phyloP scores from a whole-genome alignment of 441 rosid species.

The Metrosideros polymorpha region DNA sequence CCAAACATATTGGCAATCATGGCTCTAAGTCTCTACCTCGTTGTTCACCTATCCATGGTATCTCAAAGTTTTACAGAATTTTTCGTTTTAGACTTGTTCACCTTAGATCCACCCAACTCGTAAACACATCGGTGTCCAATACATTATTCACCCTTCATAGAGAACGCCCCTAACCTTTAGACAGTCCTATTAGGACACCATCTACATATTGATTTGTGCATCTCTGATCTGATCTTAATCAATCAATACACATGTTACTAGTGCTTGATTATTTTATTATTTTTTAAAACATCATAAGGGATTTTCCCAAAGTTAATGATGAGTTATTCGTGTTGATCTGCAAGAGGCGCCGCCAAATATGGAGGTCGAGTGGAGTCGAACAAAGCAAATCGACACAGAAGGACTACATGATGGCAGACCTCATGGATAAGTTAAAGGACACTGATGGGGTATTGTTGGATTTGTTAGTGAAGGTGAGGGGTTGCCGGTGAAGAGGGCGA shows the following conservation, averaged over 20 bases:
- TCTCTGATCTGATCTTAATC: neutral
- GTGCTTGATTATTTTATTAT: neutral
- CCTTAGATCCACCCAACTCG: neutral
- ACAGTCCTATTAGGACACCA: neutral
- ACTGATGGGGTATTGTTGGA: neutral
- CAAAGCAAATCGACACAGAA: neutral
- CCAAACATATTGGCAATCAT: neutral
- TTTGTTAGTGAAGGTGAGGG: neutral
- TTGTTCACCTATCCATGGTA: neutral
- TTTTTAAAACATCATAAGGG: neutral
- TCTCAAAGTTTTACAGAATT: neutral
- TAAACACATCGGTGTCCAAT: neutral
- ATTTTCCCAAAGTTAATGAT: neutral
- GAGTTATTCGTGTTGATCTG: neutral
- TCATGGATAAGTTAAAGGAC: neutral
- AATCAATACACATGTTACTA: accelerated
- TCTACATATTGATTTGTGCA: neutral
- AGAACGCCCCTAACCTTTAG: accelerated
- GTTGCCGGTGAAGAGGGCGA: neutral
- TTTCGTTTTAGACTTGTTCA: neutral
- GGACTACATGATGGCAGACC: neutral
- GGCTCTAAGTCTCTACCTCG: neutral
- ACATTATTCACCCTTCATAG: neutral
- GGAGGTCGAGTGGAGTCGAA: neutral
- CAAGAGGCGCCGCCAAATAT: neutral